phyloP scores from a whole-genome alignment of 306 rosid genomes.

The Citrullus amarus region DNA sequence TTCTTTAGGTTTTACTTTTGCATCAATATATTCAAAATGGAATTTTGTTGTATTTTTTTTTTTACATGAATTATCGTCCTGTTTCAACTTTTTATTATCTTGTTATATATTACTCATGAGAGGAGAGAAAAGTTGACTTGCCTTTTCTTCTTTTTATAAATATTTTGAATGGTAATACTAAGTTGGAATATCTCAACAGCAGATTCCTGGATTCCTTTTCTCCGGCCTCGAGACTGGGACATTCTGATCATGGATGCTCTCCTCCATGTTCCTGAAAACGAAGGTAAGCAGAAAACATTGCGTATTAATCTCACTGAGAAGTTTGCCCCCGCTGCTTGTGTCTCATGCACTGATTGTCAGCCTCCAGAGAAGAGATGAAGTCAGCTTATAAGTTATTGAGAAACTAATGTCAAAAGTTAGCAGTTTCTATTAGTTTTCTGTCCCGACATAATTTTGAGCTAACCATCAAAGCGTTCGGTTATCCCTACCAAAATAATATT shows the following conservation, averaged over 20 bases:
- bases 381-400: neutral
- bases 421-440: neutral
- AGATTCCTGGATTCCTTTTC: conserved; percentile 57
- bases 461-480: neutral
- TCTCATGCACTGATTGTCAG: conserved; percentile 35
- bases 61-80: neutral
- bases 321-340: conserved; percentile 22
- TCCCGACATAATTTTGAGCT: neutral
- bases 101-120: neutral
- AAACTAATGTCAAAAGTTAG: neutral
- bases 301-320: conserved; percentile 48
- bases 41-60: neutral
- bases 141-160: neutral
- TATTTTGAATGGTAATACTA: neutral
- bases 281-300: conserved; percentile 44
- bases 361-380: conserved; percentile 29
- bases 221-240: conserved; percentile 72
- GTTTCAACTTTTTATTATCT: neutral
- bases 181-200: conserved; percentile 30
- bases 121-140: neutral
- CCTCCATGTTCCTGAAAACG: conserved; percentile 71
- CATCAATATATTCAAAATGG: neutral
- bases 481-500: neutral
- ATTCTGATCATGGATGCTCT: conserved; percentile 86
- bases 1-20: neutral